Conservation (phyloP, 306 rosid genomes). For the Dryas drummondii region DNA sequence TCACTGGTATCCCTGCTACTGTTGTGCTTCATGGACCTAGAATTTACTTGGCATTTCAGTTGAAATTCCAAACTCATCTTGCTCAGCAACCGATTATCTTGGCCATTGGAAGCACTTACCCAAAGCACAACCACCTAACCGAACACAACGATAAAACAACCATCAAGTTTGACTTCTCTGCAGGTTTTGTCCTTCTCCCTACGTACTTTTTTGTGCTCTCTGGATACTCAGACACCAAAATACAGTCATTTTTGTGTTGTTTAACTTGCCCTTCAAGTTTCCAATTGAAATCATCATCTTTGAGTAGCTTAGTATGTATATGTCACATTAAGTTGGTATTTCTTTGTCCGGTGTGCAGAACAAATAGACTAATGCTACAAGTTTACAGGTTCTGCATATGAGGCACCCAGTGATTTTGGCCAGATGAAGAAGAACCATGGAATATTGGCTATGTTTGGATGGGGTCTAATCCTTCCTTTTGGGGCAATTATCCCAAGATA, state of each 20-base stretch:
- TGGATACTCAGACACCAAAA: not conserved
- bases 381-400: slow-evolving; percentile 48
- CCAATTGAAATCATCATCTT: too few species aligned
- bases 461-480: slow-evolving; percentile 85
- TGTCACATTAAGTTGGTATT: too few species aligned
- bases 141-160: slow-evolving; percentile 64
- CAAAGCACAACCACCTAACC: slow-evolving; percentile 61
- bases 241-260: not conserved
- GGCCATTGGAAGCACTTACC: slow-evolving; percentile 62
- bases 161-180: slow-evolving; percentile 69
- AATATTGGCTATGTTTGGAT: slow-evolving; percentile 74
- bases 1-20: slow-evolving; percentile 71
- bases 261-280: too few species aligned
- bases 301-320: too few species aligned
- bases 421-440: slow-evolving; percentile 85
- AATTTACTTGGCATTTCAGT: slow-evolving; percentile 87
- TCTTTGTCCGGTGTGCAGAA: too few species aligned
- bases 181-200: slow-evolving; percentile 45
- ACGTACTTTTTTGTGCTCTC: not conserved
- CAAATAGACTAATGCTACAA: not conserved
- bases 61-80: slow-evolving; percentile 52
- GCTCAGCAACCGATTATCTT: slow-evolving; percentile 70
- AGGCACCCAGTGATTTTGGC: slow-evolving; percentile 42
- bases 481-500: slow-evolving; percentile 94
- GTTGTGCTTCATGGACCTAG: slow-evolving; percentile 84